Conservation (phyloP, 2,329 filamentous ascomycete genomes). For the Claviceps cyperi region DNA sequence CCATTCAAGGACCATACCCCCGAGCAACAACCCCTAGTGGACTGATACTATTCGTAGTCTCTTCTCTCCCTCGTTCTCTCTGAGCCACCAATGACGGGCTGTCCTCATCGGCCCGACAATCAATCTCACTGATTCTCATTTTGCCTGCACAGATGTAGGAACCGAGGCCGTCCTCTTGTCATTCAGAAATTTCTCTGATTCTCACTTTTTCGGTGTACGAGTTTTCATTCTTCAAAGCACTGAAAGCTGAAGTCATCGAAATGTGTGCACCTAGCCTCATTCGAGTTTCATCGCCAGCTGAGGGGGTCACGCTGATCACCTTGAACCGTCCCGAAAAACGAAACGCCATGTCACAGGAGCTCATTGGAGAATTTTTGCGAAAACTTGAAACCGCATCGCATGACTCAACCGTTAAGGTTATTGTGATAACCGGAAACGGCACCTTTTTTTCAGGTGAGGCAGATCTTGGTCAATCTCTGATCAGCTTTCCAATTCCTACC, state of each 20-base stretch:
- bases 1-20: not conserved
- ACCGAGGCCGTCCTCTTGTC: too few relatives aligned
- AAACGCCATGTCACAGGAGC: slow-evolving; percentile 40
- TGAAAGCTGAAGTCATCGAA: not conserved
- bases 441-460: slow-evolving; percentile 11
- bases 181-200: not conserved
- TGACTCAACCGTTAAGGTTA: slow-evolving; percentile 16
- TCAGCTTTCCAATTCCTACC: not conserved
- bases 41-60: not conserved
- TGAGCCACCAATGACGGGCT: not conserved
- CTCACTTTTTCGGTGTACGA: not conserved
- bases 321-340: slow-evolving; percentile 41
- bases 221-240: not conserved
- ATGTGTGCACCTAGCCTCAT: slow-evolving; percentile 9
- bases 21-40: not conserved
- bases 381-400: slow-evolving; percentile 12
- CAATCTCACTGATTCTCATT: not conserved
- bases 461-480: not conserved
- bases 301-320: slow-evolving; percentile 31
- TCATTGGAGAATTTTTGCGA: slow-evolving; percentile 30
- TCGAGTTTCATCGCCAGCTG: slow-evolving; percentile 8
- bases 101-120: not conserved
- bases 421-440: slow-evolving; percentile 23
- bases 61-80: not conserved
- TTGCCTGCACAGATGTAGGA: not conserved